phyloP scores from a whole-genome alignment of 1,139 yeast species.

The Yarrowia galli region DNA sequence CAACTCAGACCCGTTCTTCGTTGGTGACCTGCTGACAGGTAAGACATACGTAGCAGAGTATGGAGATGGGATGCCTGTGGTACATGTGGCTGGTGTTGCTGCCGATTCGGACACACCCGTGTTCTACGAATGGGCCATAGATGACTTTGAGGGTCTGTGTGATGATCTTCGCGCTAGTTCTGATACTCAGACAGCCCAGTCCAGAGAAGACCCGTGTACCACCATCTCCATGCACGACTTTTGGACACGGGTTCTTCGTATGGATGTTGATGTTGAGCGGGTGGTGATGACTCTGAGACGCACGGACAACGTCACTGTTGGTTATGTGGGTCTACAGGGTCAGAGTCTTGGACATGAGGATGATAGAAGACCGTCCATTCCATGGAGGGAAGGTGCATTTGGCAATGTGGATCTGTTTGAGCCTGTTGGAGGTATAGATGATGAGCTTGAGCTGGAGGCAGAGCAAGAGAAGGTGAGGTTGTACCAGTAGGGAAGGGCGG shows the following conservation, averaged over 20 bases:
- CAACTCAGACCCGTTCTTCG: constrained; percentile 4
- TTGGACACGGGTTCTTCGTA: background rate
- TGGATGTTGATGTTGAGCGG: constrained; percentile 8
- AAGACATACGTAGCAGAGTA: background rate
- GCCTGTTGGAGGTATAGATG: background rate
- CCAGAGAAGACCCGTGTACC: background rate
- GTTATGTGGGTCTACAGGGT: constrained; percentile 5
- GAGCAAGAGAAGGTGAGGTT: background rate
- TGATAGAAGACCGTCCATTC: background rate
- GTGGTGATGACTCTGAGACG: constrained; percentile 12
- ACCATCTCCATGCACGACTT: constrained; percentile 14
- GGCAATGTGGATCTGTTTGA: background rate
- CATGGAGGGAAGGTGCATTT: background rate
- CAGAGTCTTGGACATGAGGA: constrained; percentile 1
- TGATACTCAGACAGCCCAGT: background rate
- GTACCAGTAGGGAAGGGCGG: background rate
- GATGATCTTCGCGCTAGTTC: constrained; percentile 10
- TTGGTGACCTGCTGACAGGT: background rate
- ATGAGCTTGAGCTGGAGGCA: background rate
- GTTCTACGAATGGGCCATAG: constrained; percentile 8
- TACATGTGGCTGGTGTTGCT: background rate
- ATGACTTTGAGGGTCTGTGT: constrained; percentile 20
- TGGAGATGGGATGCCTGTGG: constrained; percentile 12
- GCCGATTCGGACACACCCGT: background rate
- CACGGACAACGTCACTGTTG: constrained; percentile 5